These are phyloP conservation scores for Plasmodium chabaudi DNA, from an alignment of 169 alveolate species.

Conservation along the genomic window DNA sequence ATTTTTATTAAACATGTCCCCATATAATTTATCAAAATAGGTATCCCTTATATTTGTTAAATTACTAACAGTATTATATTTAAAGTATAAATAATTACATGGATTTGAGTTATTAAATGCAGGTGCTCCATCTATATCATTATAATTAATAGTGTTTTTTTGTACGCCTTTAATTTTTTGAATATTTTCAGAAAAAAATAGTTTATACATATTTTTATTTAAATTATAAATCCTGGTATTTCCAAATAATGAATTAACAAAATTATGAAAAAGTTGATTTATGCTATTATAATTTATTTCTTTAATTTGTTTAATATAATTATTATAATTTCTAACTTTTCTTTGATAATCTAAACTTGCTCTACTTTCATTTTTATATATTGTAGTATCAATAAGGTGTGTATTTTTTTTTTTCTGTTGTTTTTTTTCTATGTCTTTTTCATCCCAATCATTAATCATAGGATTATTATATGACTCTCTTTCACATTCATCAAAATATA, in stretches of 20 bases:
- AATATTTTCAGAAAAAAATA: constrained; percentile 8
- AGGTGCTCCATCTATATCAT: not conserved
- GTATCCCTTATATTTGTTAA: constrained; percentile 17
- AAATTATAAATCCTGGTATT: constrained; percentile 2
- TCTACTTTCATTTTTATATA: constrained; percentile 3
- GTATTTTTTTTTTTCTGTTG: not conserved
- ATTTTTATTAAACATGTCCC: constrained; percentile 36
- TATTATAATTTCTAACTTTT: constrained; percentile 7
- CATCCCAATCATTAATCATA: not conserved
- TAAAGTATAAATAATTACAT: constrained; percentile 1
- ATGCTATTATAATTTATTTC: constrained; percentile 39
- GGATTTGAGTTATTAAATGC: not conserved
- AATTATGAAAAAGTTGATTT: constrained; percentile 25
- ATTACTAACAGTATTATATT: constrained; percentile 44
- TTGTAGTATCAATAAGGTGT: not conserved
- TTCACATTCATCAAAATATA: constrained; percentile 26
- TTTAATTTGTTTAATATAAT: constrained; percentile 1
- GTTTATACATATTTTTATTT: not conserved
- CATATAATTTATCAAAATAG: constrained; percentile 23
- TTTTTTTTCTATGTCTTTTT: not conserved
- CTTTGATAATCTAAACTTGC: constrained; percentile 5
- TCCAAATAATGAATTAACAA: constrained; percentile 24
- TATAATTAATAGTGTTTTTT: not conserved
- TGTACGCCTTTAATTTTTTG: constrained; percentile 2
- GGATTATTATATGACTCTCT: not conserved